A percentile compares a stretch with the other conserved stretches of the same genome.
phyloP scores from a whole-genome alignment of 2,329 filamentous ascomycete species.

The Pseudogymnoascus sp. region DNA sequence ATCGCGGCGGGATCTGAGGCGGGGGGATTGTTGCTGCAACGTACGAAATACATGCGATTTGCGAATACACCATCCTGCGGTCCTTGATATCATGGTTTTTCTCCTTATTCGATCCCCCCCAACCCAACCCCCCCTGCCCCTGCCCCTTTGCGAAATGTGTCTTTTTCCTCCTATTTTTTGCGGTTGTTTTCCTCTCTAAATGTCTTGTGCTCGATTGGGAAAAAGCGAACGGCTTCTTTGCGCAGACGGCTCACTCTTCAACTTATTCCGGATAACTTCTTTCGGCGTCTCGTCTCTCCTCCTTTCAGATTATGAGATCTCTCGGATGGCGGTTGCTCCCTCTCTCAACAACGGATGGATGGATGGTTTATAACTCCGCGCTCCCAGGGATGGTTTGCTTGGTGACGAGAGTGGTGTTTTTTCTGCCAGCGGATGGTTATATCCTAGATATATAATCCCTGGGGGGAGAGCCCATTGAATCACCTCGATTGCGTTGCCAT shows the following conservation, averaged over 20 bases:
- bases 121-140: neutral
- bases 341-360: no score
- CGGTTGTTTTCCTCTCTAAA: constrained; percentile 6
- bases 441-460: neutral
- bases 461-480: neutral
- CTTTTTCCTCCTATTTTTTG: constrained; percentile 21
- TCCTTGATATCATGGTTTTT: constrained; percentile 30
- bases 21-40: constrained; percentile 30
- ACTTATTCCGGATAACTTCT: constrained; percentile 19
- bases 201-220: constrained; percentile 20
- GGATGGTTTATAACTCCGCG: constrained; percentile 10
- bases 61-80: constrained; percentile 31
- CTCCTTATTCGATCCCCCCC: constrained; percentile 25
- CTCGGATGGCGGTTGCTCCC: no score
- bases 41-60: constrained; percentile 27
- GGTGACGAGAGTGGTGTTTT: neutral
- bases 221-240: constrained; percentile 19
- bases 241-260: constrained; percentile 25
- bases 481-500: constrained; percentile 19
- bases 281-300: neutral
- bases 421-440: neutral
- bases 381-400: constrained; percentile 12
- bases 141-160: constrained; percentile 12
- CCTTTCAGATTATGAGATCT: constrained; percentile 21
- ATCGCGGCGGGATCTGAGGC: constrained; percentile 23